phyloP scores from a whole-genome alignment of 148 eudicot species.

The Cornus florida region DNA sequence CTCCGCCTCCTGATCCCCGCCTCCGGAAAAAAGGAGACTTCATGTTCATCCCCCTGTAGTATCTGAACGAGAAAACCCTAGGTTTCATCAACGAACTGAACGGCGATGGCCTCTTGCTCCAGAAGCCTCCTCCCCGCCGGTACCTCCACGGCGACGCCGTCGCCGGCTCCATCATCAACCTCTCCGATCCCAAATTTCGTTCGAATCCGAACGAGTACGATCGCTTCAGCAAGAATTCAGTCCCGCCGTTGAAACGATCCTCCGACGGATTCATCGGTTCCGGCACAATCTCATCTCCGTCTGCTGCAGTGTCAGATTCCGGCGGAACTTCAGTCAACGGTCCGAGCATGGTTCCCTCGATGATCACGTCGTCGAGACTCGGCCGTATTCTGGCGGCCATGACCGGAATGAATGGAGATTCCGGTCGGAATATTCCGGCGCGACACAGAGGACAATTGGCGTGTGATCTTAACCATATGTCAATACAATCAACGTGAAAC shows the following conservation, averaged over 20 bases:
- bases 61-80: slow-evolving; percentile 68
- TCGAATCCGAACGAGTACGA: too few species aligned
- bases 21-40: slow-evolving; percentile 78
- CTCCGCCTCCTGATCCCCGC: slow-evolving; percentile 23
- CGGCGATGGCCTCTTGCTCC: slow-evolving; percentile 75
- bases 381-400: too few species aligned
- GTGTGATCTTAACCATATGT: slow-evolving; percentile 80
- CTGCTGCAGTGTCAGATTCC: background rate
- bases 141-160: slow-evolving; percentile 73
- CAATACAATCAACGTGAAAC: slow-evolving; percentile 93
- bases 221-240: too few species aligned
- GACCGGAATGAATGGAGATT: slow-evolving; percentile 58
- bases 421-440: slow-evolving; percentile 47
- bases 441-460: slow-evolving; percentile 92
- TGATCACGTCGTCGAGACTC: too few species aligned
- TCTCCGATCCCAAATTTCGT: too few species aligned
- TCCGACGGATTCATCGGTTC: too few species aligned
- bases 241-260: slow-evolving; percentile 1
- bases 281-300: slow-evolving; percentile 30
- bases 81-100: slow-evolving; percentile 53
- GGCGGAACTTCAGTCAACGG: too few species aligned
- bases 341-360: too few species aligned
- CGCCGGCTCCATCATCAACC: slow-evolving; percentile 52
- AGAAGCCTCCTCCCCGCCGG: slow-evolving; percentile 49
- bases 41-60: slow-evolving; percentile 41